A percentile compares a stretch with the other conserved stretches of the same genome.
Conservation (phyloP, 768 basidiomycete species). For the Krasilnikovozyma curviuscula region DNA sequence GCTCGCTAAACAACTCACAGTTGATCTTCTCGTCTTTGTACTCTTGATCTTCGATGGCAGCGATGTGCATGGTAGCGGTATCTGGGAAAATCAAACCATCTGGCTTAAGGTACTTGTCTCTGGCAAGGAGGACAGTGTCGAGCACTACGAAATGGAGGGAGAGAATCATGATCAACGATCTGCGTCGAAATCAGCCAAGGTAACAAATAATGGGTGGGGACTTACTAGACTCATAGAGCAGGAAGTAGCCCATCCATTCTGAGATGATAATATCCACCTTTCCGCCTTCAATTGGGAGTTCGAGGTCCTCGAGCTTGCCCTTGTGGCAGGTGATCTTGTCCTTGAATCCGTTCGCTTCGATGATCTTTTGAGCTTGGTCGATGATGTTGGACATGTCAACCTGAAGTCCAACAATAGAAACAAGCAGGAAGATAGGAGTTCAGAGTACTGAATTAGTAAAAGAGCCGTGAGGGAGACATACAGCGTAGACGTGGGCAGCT, state of each 20-base stretch:
- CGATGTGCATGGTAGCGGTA: slow-evolving; percentile 72
- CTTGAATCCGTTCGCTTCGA: slow-evolving; percentile 88
- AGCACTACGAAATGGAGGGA: slow-evolving; percentile 93
- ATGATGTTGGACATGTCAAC: slow-evolving; percentile 99
- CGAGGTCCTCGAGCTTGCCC: slow-evolving; percentile 87
- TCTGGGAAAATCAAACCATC: slow-evolving; percentile 92
- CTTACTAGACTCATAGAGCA: too few species aligned
- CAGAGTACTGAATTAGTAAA: slow-evolving; percentile 1
- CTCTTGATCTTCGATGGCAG: slow-evolving; percentile 96
- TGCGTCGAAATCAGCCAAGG: background rate
- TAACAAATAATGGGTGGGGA: background rate
- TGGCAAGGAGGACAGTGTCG: slow-evolving; percentile 86
- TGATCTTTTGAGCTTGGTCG: slow-evolving; percentile 93
- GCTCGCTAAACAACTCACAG: slow-evolving; percentile 39
- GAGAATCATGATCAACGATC: background rate
- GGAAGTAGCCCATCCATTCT: slow-evolving; percentile 97
- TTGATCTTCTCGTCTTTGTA: slow-evolving; percentile 99
- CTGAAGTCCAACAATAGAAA: slow-evolving; percentile 27
- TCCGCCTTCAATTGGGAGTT: slow-evolving; percentile 55
- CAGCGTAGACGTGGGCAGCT: slow-evolving; percentile 80
- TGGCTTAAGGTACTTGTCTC: slow-evolving; percentile 81
- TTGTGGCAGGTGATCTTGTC: slow-evolving; percentile 90
- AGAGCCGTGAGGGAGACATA: slow-evolving; percentile 28
- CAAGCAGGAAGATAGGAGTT: background rate
- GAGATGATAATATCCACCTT: slow-evolving; percentile 98